phyloP scores from a whole-genome alignment of 306 rosid genomes.

The Styphnolobium japonicum region DNA sequence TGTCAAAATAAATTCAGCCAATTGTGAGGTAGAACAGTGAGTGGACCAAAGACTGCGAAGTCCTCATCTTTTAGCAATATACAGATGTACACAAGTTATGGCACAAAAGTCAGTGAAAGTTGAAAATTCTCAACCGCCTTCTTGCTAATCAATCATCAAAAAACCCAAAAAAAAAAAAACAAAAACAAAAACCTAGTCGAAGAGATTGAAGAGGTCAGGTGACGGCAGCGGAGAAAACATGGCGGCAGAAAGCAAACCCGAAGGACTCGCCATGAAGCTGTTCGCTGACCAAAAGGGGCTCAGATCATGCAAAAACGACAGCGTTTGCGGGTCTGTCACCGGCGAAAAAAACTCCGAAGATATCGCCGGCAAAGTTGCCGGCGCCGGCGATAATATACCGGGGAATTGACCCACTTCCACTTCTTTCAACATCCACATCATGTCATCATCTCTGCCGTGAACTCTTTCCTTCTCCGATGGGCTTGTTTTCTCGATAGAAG shows the following conservation, averaged over 20 bases:
- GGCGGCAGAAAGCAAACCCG: constrained; percentile 59
- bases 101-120: constrained; percentile 31
- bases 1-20: not conserved
- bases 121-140: constrained; percentile 31
- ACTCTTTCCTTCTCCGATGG: constrained; percentile 55
- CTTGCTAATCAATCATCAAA: not conserved
- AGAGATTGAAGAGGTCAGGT: constrained; percentile 61
- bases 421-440: constrained; percentile 44
- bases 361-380: constrained; percentile 58
- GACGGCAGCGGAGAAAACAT: constrained; percentile 70
- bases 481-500: constrained; percentile 78
- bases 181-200: constrained; percentile 38
- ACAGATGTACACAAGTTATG: constrained; percentile 16
- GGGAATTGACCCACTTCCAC: constrained; percentile 66
- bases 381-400: constrained; percentile 78
- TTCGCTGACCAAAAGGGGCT: constrained; percentile 53
- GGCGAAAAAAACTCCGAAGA: constrained; percentile 66
- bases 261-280: constrained; percentile 63
- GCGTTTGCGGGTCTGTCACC: constrained; percentile 41
- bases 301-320: constrained; percentile 40
- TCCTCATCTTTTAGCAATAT: not conserved
- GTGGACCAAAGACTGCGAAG: constrained; percentile 1
- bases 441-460: constrained; percentile 21
- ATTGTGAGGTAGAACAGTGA: not conserved
- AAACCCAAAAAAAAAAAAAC: not conserved